Conservation (phyloP, 2,329 filamentous ascomycete species). For the Alternaria infectoria region DNA sequence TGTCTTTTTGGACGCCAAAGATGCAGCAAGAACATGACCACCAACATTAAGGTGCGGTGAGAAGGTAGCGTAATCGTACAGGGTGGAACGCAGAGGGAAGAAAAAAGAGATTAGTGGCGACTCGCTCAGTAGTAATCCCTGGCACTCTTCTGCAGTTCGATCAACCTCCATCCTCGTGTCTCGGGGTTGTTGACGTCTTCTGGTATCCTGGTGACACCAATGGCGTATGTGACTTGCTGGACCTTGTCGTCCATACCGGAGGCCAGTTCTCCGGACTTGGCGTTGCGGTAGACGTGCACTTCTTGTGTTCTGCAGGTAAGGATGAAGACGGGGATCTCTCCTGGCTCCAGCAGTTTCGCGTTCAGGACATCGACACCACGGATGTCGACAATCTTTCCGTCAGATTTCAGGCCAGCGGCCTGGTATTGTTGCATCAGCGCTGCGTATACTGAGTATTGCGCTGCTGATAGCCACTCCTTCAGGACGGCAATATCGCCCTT, state of each 20-base stretch:
- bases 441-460: constrained; percentile 95
- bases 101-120: constrained; percentile 4
- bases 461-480: constrained; percentile 93
- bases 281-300: constrained; percentile 94
- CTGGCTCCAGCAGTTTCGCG: constrained; percentile 81
- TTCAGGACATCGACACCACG: constrained; percentile 87
- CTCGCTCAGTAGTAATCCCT: constrained; percentile 77
- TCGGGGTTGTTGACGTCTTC: constrained; percentile 98
- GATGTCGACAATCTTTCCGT: constrained; percentile 94
- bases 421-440: constrained; percentile 97
- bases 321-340: constrained; percentile 93
- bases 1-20: constrained; percentile 41
- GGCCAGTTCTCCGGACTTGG: constrained; percentile 85
- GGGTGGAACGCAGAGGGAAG: neutral
- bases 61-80: constrained; percentile 26
- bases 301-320: constrained; percentile 96
- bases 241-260: constrained; percentile 99
- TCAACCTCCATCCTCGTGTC: constrained; percentile 94
- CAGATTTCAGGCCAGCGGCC: constrained; percentile 88
- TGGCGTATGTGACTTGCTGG: constrained; percentile 96
- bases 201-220: constrained; percentile 89
- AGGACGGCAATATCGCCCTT: constrained; percentile 91
- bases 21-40: constrained; percentile 31
- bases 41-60: constrained; percentile 21
- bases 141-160: constrained; percentile 98